phyloP scores from a whole-genome alignment of 257 asterid species.

The Solanum chiquidenum region DNA sequence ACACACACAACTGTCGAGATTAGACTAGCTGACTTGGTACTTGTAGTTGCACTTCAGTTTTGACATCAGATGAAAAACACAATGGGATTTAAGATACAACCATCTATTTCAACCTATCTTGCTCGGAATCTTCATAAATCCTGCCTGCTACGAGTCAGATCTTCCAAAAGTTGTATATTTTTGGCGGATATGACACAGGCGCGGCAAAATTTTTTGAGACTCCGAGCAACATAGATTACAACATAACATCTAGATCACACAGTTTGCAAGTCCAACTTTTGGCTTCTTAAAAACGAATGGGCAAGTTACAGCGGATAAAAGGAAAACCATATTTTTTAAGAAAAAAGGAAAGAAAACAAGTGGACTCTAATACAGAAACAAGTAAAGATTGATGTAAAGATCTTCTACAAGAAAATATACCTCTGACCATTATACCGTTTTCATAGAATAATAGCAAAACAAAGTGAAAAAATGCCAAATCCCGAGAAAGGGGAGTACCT shows the following conservation, averaged over 20 bases:
- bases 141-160: neutral
- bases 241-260: neutral
- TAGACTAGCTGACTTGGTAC: neutral
- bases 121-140: neutral
- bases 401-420: neutral
- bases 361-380: neutral
- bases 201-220: neutral
- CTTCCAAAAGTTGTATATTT: neutral
- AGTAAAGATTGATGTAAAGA: neutral
- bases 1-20: neutral
- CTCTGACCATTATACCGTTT: neutral
- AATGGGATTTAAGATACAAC: neutral
- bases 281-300: neutral
- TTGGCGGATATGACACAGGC: neutral
- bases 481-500: neutral
- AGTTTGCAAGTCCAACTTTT: neutral
- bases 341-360: neutral
- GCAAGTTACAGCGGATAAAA: neutral
- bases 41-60: neutral
- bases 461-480: neutral
- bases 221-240: neutral
- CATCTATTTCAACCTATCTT: neutral
- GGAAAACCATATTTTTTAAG: neutral
- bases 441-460: neutral
- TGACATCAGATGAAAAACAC: neutral